phyloP scores from a whole-genome alignment of 257 asterid genomes.

The Cynanchum wilfordii region DNA sequence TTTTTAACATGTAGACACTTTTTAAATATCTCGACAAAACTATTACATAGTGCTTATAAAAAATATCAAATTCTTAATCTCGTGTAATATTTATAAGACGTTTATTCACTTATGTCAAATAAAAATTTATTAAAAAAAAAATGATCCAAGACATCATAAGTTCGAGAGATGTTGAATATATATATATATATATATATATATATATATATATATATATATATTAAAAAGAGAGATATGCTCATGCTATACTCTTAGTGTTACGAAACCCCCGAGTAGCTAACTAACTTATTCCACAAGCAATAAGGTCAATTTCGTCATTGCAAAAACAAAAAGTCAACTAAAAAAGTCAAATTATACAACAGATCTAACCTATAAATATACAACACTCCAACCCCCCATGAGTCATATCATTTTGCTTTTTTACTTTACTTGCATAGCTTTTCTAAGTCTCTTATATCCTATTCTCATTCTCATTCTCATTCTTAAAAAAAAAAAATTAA shows the following conservation, averaged over 20 bases:
- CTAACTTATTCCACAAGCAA: constrained; percentile 21
- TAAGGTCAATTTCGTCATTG: constrained; percentile 16
- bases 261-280: constrained; percentile 9
- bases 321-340: constrained; percentile 20
- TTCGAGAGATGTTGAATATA: too few species aligned
- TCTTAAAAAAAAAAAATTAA: background rate
- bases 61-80: too few species aligned
- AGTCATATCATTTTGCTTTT: constrained; percentile 3
- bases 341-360: constrained; percentile 21
- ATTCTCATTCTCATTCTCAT: background rate
- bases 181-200: too few species aligned
- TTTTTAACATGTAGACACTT: too few species aligned
- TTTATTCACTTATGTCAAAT: too few species aligned
- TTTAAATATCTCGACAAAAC: too few species aligned
- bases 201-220: too few species aligned
- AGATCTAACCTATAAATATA: constrained; percentile 13
- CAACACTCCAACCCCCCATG: background rate
- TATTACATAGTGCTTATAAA: too few species aligned
- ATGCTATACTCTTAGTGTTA: background rate
- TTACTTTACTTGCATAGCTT: background rate
- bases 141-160: too few species aligned
- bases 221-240: too few species aligned
- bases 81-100: too few species aligned
- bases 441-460: background rate
- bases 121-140: too few species aligned